Percentiles rank a stretch among this genome's conserved stretches.
Evolutionary conservation across 1,284 basidiomycete genomes (phyloP).

Genomic region (Sanghuangporus baumii): DNA sequence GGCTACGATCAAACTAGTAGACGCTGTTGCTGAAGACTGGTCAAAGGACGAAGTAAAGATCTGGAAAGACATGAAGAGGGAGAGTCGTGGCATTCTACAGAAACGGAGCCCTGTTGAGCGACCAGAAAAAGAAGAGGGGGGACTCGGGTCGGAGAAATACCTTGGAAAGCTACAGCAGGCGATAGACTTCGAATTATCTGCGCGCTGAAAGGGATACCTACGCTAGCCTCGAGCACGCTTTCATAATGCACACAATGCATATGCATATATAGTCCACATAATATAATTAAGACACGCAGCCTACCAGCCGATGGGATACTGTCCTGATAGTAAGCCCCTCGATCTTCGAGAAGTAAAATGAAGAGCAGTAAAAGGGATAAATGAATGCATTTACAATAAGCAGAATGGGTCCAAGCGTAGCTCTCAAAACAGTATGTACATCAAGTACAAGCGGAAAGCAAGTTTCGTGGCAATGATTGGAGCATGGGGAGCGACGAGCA

Average conservation of each 20-base stretch:
- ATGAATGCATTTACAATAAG: slow-evolving; percentile 2
- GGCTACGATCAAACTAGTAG: neutral
- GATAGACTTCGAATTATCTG: slow-evolving; percentile 13
- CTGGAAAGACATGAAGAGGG: slow-evolving; percentile 21
- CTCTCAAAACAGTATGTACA: neutral
- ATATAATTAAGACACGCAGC: slow-evolving; percentile 7
- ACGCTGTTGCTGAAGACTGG: neutral
- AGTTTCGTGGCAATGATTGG: neutral
- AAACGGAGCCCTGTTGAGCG: slow-evolving; percentile 9
- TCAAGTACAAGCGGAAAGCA: neutral
- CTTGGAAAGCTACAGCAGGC: slow-evolving; percentile 10
- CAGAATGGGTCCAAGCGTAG: neutral
- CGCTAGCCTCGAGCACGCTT: neutral
- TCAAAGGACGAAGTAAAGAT: slow-evolving; percentile 8
- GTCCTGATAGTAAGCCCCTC: slow-evolving; percentile 3
- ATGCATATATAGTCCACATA: slow-evolving; percentile 4
- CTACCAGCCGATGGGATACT: neutral
- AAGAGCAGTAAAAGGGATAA: slow-evolving; percentile 1
- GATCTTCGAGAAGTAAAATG: slow-evolving; percentile 1
- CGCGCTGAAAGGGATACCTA: neutral
- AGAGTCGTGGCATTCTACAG: slow-evolving; percentile 19
- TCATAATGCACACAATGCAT: neutral
- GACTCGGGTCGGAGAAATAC: slow-evolving; percentile 20
- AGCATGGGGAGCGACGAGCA: neutral
- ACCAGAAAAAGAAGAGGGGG: slow-evolving; percentile 22